phyloP scores from a whole-genome alignment of 2,329 filamentous ascomycete genomes.

The Cyclaneusma minus region DNA sequence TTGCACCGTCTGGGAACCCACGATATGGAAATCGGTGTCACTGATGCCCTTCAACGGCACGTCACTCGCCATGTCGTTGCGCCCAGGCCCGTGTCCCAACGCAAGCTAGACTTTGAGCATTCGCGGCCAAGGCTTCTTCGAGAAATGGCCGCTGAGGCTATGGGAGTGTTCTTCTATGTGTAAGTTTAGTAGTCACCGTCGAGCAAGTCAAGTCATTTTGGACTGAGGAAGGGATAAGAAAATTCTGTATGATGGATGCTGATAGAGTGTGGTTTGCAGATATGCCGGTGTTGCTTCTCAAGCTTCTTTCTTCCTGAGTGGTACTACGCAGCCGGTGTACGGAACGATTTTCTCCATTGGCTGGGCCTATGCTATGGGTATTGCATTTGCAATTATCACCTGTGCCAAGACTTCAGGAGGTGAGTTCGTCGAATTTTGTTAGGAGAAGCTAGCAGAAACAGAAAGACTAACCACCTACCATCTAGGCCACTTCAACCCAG shows the following conservation, averaged over 20 bases:
- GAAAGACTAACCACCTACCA: too few species aligned
- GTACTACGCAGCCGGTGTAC: conserved; percentile 23
- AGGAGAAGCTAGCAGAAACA: too few species aligned
- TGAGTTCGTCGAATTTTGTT: too few species aligned
- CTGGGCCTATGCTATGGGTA: conserved; percentile 38
- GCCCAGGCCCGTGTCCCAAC: conserved; percentile 32
- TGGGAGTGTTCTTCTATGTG: conserved; percentile 41
- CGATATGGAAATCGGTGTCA: conserved; percentile 32
- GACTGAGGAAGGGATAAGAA: too few species aligned
- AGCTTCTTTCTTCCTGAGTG: conserved; percentile 32
- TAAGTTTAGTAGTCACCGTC: conserved; percentile 8
- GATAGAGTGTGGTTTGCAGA: conserved; percentile 6
- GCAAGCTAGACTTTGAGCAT: conserved; percentile 38
- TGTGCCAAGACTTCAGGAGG: conserved; percentile 37
- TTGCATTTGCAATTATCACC: conserved; percentile 42
- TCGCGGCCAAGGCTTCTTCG: conserved; percentile 34
- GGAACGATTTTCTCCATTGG: conserved; percentile 40
- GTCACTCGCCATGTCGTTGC: conserved; percentile 31
- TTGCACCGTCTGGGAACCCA: conserved; percentile 10
- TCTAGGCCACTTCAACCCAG: conserved; percentile 42
- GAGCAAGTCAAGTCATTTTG: background rate
- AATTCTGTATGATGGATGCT: background rate
- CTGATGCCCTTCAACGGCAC: conserved; percentile 35
- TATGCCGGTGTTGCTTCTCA: conserved; percentile 36
- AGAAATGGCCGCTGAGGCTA: conserved; percentile 38